Evolutionary conservation across 148 eudicot species (phyloP).

Genomic region (Rhododendron ovatum): DNA sequence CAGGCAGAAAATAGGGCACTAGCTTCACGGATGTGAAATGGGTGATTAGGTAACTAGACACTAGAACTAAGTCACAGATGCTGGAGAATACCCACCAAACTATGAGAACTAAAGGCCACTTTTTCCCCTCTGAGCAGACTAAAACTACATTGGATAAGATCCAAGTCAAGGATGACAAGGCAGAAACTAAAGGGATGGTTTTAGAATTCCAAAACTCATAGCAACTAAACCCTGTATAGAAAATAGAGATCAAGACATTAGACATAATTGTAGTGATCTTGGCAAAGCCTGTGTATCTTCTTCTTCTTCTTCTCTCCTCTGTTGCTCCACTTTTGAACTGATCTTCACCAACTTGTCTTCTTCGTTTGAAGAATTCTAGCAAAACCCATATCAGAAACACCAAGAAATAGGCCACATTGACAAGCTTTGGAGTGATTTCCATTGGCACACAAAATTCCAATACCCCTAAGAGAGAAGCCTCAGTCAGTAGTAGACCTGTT

Average conservation of each 20-base stretch:
- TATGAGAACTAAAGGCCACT: slow-evolving; percentile 54
- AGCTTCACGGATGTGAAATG: slow-evolving; percentile 29
- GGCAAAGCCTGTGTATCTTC: slow-evolving; percentile 14
- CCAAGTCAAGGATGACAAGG: slow-evolving; percentile 52
- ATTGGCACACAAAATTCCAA: slow-evolving; percentile 22
- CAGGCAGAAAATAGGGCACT: slow-evolving; percentile 29
- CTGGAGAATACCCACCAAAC: slow-evolving; percentile 64
- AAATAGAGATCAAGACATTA: slow-evolving; percentile 29
- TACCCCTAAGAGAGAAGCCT: neutral
- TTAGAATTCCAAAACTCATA: slow-evolving; percentile 40
- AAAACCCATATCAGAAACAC: slow-evolving; percentile 57
- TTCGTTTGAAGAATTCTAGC: slow-evolving; percentile 31
- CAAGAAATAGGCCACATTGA: slow-evolving; percentile 51
- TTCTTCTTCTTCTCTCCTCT: neutral
- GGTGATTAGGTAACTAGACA: slow-evolving; percentile 20
- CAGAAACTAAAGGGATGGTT: slow-evolving; percentile 17
- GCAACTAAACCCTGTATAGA: slow-evolving; percentile 39
- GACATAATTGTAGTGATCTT: slow-evolving; percentile 35
- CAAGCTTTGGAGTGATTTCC: slow-evolving; percentile 33
- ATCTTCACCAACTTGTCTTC: slow-evolving; percentile 16
- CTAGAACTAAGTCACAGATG: slow-evolving; percentile 26
- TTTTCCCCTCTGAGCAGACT: slow-evolving; percentile 27
- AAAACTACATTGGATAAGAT: slow-evolving; percentile 40
- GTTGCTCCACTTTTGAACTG: neutral
- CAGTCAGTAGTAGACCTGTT: neutral